Evolutionary conservation across 306 rosid genomes (phyloP), one percentile per base, ranked within the genome.

Genomic region (Alnus glutinosa): DNA sequence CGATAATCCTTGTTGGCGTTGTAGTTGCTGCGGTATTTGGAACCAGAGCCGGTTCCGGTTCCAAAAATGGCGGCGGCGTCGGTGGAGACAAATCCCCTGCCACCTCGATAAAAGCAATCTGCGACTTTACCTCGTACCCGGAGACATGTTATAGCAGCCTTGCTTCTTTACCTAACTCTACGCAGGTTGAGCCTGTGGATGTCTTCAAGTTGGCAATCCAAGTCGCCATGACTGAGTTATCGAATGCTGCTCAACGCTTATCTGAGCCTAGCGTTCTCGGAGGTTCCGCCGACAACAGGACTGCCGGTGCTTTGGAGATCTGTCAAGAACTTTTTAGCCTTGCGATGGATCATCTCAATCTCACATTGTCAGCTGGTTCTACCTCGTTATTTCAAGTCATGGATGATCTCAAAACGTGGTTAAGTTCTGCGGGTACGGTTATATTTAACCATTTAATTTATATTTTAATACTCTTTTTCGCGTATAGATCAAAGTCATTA

Each of bases 401-500:
- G 70, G 94, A 89, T 19, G 96, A 92, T 82, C 89, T 92, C 16
- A 30, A 76, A 72, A 94, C 98, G 15, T 90, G 97, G 98, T 70
- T 92, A 54, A 92, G 92, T 79, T 84, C 94, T 49, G 91, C 97
- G 70, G 94, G 91, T 42, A 39, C 44, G 2, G 5, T 42, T 42
- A 6, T 4, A 42, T 42, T 42, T 42, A 42, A 42, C 5, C 1
- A 6, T 42, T 42, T 42, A 42, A 42, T 42, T 42, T 42, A 42
- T 5, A 42, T 42, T 42, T 39, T 3, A 42, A 42, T 42, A 4
- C 6, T 42, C 6, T 39, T 39, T 39, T 39, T 39, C 6, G 1
- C 5, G 42, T 23, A 23, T 23, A 23, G 28, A 23, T 23, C 28
- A 23, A 23, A 23, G 28, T 23, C 28, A 23, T 23, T 23, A 23